A percentile compares a stretch with the other conserved stretches of the same genome.
Evolutionary conservation across 352 stramenopile genomes (phyloP).

Genomic region (Halophytophthora polymorphica): DNA sequence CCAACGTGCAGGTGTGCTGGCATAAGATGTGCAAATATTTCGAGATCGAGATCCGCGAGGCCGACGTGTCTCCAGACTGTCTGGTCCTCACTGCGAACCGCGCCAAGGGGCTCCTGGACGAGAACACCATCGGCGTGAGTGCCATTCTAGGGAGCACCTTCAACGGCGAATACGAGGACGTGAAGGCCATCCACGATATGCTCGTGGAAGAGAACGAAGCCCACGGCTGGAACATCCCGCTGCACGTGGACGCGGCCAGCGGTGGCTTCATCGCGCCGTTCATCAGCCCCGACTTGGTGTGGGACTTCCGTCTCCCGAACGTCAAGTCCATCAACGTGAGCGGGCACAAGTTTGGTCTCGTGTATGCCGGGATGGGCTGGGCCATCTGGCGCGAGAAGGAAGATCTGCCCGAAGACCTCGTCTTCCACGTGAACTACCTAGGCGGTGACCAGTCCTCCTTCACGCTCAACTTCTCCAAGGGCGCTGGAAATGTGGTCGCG

Average conservation of each 20-base stretch:
- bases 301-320: slow-evolving; percentile 80
- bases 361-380: slow-evolving; percentile 87
- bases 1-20: slow-evolving; percentile 86
- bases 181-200: slow-evolving; percentile 81
- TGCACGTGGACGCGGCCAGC: slow-evolving; percentile 86
- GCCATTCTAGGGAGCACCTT: slow-evolving; percentile 86
- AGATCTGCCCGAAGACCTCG: slow-evolving; percentile 67
- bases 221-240: slow-evolving; percentile 65
- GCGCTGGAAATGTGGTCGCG: slow-evolving; percentile 69
- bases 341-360: slow-evolving; percentile 88
- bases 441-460: slow-evolving; percentile 83
- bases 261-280: slow-evolving; percentile 89
- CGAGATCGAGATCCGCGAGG: slow-evolving; percentile 80
- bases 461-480: slow-evolving; percentile 89
- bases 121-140: slow-evolving; percentile 87
- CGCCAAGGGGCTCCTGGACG: slow-evolving; percentile 60
- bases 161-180: slow-evolving; percentile 87
- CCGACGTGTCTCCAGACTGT: slow-evolving; percentile 63
- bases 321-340: slow-evolving; percentile 88
- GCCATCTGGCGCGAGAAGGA: slow-evolving; percentile 64
- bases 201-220: slow-evolving; percentile 59
- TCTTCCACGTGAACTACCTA: slow-evolving; percentile 87
- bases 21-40: slow-evolving; percentile 91
- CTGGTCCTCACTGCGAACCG: slow-evolving; percentile 72
- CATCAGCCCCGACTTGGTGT: slow-evolving; percentile 66